Evolutionary conservation across 164 flowering plant species (phyloP).

Genomic region (Hamamelis virginiana): DNA sequence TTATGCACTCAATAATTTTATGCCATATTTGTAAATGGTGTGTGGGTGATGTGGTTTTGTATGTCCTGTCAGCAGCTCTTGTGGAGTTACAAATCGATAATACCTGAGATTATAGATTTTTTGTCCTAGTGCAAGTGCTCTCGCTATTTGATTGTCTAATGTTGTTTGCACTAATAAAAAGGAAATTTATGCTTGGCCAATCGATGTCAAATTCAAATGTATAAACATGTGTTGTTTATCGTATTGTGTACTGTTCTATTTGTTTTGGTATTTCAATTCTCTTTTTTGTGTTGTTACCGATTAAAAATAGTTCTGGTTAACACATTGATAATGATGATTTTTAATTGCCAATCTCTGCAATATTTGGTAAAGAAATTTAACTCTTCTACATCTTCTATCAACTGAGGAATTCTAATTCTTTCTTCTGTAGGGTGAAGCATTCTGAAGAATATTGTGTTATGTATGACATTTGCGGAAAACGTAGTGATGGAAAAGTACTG

Average conservation of each 20-base stretch:
- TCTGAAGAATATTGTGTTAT: constrained; percentile 80
- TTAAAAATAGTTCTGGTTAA: not conserved
- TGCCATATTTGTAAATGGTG: too few relatives aligned
- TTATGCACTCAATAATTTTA: too few relatives aligned
- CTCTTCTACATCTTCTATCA: not conserved
- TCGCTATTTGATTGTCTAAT: not conserved
- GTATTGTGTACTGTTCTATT: not conserved
- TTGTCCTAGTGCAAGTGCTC: not conserved
- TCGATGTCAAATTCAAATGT: not conserved
- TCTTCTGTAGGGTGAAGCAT: constrained; percentile 56
- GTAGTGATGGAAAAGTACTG: constrained; percentile 79
- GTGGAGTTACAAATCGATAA: too few relatives aligned
- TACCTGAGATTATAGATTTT: too few relatives aligned
- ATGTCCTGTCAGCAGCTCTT: too few relatives aligned
- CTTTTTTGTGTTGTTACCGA: not conserved
- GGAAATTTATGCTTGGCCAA: not conserved
- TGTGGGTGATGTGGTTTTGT: too few relatives aligned
- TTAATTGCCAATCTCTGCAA: not conserved
- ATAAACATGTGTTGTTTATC: not conserved
- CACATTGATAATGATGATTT: not conserved
- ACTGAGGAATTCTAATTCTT: not conserved
- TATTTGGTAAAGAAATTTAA: not conserved
- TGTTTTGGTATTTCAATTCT: not conserved
- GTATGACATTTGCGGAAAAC: constrained; percentile 88
- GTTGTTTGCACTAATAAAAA: not conserved